Percentiles rank a stretch among this genome's conserved stretches.
Evolutionary conservation across 1,284 basidiomycete genomes (phyloP).

Genomic region (Fomitopsis schrenkii): DNA sequence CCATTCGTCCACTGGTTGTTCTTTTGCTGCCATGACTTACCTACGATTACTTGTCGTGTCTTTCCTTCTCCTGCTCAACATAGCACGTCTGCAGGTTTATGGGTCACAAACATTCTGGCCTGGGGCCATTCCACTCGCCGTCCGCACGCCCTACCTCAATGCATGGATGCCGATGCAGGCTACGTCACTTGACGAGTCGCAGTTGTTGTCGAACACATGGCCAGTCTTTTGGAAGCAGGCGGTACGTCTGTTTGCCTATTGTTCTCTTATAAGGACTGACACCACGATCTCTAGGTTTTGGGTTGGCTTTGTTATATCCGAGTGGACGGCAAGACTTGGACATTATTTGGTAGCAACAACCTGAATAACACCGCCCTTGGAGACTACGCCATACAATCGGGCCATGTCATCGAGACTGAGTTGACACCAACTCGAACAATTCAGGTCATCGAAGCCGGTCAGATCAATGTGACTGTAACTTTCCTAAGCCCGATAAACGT

Average conservation of each 20-base stretch:
- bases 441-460: background rate
- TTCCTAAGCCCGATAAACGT: background rate
- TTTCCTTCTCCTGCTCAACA: too few species aligned
- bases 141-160: constrained; percentile 57
- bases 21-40: too few species aligned
- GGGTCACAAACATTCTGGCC: constrained; percentile 40
- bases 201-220: background rate
- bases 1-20: too few species aligned
- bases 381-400: background rate
- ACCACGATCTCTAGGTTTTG: background rate
- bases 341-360: background rate
- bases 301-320: background rate
- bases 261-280: background rate
- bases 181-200: too few species aligned
- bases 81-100: background rate
- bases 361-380: background rate
- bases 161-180: constrained; percentile 41
- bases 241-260: background rate
- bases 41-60: too few species aligned
- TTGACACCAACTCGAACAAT: background rate
- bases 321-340: background rate
- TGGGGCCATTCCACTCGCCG: constrained; percentile 50
- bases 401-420: background rate
- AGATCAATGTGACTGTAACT: background rate
- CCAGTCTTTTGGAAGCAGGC: background rate